A percentile compares a stretch with the other conserved stretches of the same genome.
phyloP scores from a whole-genome alignment of 2,329 filamentous ascomycete species.

The Bipolaris bicolor region DNA sequence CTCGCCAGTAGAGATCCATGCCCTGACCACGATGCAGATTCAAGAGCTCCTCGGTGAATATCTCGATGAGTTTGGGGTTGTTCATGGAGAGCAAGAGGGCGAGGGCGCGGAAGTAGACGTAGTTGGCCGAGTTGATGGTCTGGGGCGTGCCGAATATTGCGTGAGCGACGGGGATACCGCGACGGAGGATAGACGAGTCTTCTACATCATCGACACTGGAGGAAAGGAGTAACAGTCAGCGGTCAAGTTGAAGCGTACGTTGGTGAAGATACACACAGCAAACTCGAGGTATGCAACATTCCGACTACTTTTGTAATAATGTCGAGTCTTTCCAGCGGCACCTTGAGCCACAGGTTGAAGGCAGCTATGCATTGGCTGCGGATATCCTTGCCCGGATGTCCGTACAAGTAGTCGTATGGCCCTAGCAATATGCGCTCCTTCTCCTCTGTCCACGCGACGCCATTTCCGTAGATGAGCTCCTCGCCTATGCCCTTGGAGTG shows the following conservation, averaged over 20 bases:
- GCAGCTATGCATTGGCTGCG: constrained; percentile 78
- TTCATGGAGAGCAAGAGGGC: constrained; percentile 74
- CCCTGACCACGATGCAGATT: constrained; percentile 87
- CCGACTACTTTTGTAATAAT: constrained; percentile 80
- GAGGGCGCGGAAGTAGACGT: constrained; percentile 82
- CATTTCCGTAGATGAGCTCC: constrained; percentile 51
- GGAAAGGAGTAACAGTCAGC: not conserved
- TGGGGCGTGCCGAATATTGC: constrained; percentile 84
- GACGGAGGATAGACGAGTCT: constrained; percentile 76
- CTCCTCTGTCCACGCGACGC: constrained; percentile 67
- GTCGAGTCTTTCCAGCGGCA: constrained; percentile 71
- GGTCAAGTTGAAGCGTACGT: too few relatives aligned
- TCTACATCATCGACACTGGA: constrained; percentile 79
- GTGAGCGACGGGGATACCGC: constrained; percentile 82
- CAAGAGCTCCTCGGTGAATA: constrained; percentile 82
- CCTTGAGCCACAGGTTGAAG: constrained; percentile 81
- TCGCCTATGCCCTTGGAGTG: constrained; percentile 40
- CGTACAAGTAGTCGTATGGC: constrained; percentile 80
- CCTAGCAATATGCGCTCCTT: constrained; percentile 80
- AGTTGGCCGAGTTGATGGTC: constrained; percentile 90
- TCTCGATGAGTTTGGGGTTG: constrained; percentile 69
- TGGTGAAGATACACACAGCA: constrained; percentile 58
- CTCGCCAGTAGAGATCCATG: constrained; percentile 90
- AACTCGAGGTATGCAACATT: constrained; percentile 84
- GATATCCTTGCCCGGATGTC: constrained; percentile 84